Evolutionary conservation across 2,329 filamentous ascomycete genomes (phyloP).

Genomic region (Fusarium sp.): DNA sequence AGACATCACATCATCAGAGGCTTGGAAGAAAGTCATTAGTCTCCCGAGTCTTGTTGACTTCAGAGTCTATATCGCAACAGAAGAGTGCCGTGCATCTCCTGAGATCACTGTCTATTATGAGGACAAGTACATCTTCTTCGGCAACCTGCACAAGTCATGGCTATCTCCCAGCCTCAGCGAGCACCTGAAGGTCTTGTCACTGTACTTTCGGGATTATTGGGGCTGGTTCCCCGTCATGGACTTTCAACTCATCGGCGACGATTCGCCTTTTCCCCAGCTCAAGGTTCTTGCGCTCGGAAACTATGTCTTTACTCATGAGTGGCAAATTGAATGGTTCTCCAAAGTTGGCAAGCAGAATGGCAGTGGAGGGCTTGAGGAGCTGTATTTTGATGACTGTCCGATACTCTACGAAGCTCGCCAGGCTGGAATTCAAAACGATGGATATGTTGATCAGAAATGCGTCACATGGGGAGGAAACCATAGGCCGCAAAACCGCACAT

Average conservation of each 20-base stretch:
- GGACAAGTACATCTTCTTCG: slow-evolving; percentile 36
- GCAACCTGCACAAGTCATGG: slow-evolving; percentile 36
- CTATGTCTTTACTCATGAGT: slow-evolving; percentile 56
- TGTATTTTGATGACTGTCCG: slow-evolving; percentile 57
- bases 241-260: slow-evolving; percentile 35
- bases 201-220: slow-evolving; percentile 53
- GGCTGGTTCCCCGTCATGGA: slow-evolving; percentile 55
- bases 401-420: slow-evolving; percentile 43
- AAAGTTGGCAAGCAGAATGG: slow-evolving; percentile 45
- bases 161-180: slow-evolving; percentile 20
- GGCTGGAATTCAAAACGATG: background rate
- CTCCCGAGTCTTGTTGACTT: slow-evolving; percentile 6
- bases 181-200: slow-evolving; percentile 51
- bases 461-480: background rate
- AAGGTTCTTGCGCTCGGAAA: slow-evolving; percentile 54
- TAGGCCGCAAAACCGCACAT: background rate
- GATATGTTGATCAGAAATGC: background rate
- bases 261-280: slow-evolving; percentile 50
- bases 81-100: background rate
- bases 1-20: background rate
- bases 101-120: background rate
- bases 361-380: slow-evolving; percentile 45
- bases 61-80: background rate
- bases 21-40: slow-evolving; percentile 1
- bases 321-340: slow-evolving; percentile 60